phyloP scores from a whole-genome alignment of 75 land plant species.

The Ceratopteris richardii region DNA sequence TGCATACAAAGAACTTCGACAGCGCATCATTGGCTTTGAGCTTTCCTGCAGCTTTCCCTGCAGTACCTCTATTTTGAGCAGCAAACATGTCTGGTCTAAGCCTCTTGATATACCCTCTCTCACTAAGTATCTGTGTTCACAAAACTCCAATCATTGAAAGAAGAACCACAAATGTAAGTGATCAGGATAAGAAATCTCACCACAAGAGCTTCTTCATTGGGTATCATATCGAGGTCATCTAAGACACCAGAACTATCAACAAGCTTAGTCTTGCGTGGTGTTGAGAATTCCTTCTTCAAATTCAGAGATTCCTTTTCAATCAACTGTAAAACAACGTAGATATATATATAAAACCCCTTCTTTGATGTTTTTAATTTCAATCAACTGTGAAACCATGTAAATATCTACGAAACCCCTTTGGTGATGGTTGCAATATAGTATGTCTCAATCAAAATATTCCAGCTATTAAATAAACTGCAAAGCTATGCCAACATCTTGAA shows the following conservation, averaged over 20 bases:
- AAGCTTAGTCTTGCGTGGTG: slow-evolving; percentile 68
- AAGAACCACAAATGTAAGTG: neutral
- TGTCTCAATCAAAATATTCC: no score
- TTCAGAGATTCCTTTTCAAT: slow-evolving; percentile 87
- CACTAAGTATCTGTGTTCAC: slow-evolving; percentile 59
- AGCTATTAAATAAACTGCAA: no score
- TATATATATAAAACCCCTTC: neutral
- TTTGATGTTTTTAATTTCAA: no score
- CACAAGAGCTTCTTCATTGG: slow-evolving; percentile 86
- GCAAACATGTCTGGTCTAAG: slow-evolving; percentile 76
- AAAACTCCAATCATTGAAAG: neutral
- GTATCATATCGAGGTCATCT: slow-evolving; percentile 89
- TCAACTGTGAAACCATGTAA: no score
- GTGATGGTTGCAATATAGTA: no score
- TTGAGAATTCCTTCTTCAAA: slow-evolving; percentile 68
- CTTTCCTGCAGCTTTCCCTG: slow-evolving; percentile 91
- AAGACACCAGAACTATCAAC: slow-evolving; percentile 58
- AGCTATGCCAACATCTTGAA: no score
- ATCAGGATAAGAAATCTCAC: slow-evolving; percentile 11
- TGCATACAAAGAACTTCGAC: slow-evolving; percentile 81
- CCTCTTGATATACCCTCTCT: slow-evolving; percentile 92
- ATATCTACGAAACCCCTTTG: no score
- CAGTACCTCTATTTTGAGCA: slow-evolving; percentile 88
- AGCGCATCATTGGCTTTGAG: slow-evolving; percentile 77
- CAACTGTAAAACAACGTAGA: slow-evolving; percentile 24